Base-by-base conservation (phyloP, 2,329 filamentous ascomycete species). In the Xylariales sp. region DNA sequence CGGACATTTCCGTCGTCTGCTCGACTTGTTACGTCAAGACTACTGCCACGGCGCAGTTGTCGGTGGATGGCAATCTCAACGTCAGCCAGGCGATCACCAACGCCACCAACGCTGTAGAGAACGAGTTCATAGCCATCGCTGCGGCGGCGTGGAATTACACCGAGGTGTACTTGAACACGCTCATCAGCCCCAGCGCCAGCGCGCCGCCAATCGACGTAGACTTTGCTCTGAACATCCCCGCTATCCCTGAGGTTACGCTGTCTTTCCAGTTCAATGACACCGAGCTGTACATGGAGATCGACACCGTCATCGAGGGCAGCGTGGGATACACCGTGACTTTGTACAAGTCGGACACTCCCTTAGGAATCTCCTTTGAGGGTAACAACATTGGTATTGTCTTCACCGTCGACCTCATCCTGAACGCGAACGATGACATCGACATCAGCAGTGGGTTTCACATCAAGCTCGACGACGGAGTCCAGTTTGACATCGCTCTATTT, bases 361-460 rank as follows among this genome's bases (percentile, higher is more conserved):
- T 68, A 2, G 74, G 72, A 0, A 47, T 76, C 5, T 46, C 53
- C 0, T 39, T 70, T 4, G 44, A 59, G 1, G 56, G 66, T 2
- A 43, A 71, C 0, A 53, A 66, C 16, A 42, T 76, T 0, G 76
- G 75, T 0, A 54, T 71, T 2, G 52, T 74, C 2, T 67, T 75
- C 29, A 57, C 60, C 0, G 54, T 77, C 2, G 74, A 79, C 37
- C 55, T 81, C 13, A 70, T 80, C 17, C 47, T 80, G 18, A 66
- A 55, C 12, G 65, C 64, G 0, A 60, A 74, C 3, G 60, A 60
- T 0, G 56, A 66, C 29, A 59, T 79, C 16, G 64, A 70, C 19
- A 69, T 81, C 11, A 69, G 60, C 33, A 71, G 60, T 14, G 76
- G 76, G 0, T 69, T 81, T 23, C 76, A 80, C 44, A 61, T 80